Evolutionary conservation across 106 monocot genomes (phyloP).

Genomic region (Acorus calamus): DNA sequence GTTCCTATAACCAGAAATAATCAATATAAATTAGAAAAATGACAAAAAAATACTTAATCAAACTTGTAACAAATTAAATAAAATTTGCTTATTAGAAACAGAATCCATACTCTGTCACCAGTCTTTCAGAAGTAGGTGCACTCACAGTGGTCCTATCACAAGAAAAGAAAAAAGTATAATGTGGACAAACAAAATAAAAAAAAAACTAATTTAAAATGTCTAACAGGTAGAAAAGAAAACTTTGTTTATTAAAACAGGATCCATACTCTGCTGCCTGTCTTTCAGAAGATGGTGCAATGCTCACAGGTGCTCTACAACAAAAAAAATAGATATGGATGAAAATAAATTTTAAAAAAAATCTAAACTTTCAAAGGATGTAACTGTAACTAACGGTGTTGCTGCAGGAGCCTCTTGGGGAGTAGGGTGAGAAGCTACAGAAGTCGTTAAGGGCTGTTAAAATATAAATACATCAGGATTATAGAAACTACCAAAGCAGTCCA

Average conservation of each 20-base stretch:
- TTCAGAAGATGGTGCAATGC: slow-evolving; percentile 1
- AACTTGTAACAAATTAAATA: neutral
- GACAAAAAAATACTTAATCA: neutral
- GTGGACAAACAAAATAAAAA: too few relatives aligned
- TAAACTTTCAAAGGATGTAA: neutral
- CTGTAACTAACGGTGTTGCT: slow-evolving; percentile 41
- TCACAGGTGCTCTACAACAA: slow-evolving; percentile 2
- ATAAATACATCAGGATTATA: neutral
- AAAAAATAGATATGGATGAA: neutral
- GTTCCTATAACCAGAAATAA: slow-evolving; percentile 4
- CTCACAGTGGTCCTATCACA: too few relatives aligned
- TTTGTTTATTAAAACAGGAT: neutral
- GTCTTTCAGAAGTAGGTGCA: neutral
- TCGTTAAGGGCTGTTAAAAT: slow-evolving; percentile 39
- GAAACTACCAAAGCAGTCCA: neutral
- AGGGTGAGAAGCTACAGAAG: slow-evolving; percentile 23
- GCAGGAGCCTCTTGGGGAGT: slow-evolving; percentile 16
- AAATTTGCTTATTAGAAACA: too few relatives aligned
- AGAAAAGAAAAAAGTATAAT: too few relatives aligned
- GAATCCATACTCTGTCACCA: slow-evolving; percentile 3
- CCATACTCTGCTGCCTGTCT: slow-evolving; percentile 3
- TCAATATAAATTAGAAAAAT: neutral
- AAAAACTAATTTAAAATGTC: too few relatives aligned
- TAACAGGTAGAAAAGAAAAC: neutral
- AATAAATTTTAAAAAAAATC: too few relatives aligned